Conservation (phyloP, 192 early-diverging fungal genomes). For the Backusella tuberculispora region DNA sequence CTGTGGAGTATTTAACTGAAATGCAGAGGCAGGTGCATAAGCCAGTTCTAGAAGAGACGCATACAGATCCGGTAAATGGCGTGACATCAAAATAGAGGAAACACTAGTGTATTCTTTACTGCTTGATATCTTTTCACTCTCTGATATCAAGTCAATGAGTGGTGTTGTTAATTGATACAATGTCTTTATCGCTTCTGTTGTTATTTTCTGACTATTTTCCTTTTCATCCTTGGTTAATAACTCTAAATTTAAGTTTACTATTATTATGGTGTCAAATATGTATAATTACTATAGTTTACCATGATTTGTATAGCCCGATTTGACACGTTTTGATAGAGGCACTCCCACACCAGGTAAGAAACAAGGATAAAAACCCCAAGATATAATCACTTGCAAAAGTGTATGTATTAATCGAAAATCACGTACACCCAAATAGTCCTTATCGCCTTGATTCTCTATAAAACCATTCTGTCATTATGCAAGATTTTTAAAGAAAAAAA, state of each 20-base stretch:
- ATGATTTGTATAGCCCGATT: constrained; percentile 56
- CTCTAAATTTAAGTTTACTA: neutral
- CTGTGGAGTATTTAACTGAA: neutral
- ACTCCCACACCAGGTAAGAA: constrained; percentile 71
- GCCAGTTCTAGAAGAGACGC: constrained; percentile 69
- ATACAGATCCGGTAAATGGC: constrained; percentile 67
- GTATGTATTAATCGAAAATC: constrained; percentile 67
- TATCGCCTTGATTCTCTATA: constrained; percentile 13
- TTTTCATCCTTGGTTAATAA: constrained; percentile 21
- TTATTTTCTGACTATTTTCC: neutral
- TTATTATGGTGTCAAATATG: neutral
- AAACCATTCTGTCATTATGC: neutral
- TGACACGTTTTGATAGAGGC: constrained; percentile 60
- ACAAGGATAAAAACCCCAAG: constrained; percentile 70
- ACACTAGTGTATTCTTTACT: constrained; percentile 56
- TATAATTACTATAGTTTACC: constrained; percentile 23
- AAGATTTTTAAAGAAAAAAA: no score
- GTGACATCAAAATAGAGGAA: constrained; percentile 54
- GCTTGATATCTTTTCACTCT: neutral
- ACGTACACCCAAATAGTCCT: constrained; percentile 54
- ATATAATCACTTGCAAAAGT: constrained; percentile 66
- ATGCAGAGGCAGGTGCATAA: constrained; percentile 61
- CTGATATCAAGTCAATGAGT: constrained; percentile 23
- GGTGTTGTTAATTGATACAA: constrained; percentile 1
- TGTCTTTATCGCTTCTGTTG: neutral